Evolutionary conservation across 116 monocot species (phyloP).

Genomic region (Dioscorea cayenensis): DNA sequence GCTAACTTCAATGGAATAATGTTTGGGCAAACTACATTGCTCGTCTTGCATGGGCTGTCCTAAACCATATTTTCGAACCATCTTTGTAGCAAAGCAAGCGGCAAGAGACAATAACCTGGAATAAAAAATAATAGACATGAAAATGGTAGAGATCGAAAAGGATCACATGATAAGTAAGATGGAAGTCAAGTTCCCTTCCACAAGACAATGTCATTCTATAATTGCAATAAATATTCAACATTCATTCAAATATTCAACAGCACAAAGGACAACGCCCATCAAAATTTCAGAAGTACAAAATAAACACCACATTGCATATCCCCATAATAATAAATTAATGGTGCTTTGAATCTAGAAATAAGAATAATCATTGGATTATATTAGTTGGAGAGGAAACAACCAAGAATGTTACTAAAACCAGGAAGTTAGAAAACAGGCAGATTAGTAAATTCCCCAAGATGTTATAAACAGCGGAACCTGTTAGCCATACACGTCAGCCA

Average conservation of each 20-base stretch:
- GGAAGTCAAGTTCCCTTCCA: too few relatives aligned
- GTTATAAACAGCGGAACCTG: not conserved
- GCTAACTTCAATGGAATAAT: conserved; percentile 14
- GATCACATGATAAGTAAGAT: not conserved
- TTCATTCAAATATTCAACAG: not conserved
- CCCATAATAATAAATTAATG: not conserved
- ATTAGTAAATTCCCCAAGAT: too few relatives aligned
- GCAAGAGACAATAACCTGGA: conserved; percentile 75
- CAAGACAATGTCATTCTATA: too few relatives aligned
- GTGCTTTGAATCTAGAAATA: not conserved
- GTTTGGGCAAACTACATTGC: conserved; percentile 1
- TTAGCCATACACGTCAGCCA: too few relatives aligned
- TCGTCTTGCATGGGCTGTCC: conserved; percentile 31
- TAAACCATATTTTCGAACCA: conserved; percentile 73
- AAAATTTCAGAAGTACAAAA: not conserved
- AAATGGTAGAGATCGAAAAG: not conserved
- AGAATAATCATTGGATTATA: not conserved
- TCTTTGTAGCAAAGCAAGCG: conserved; percentile 89
- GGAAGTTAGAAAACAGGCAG: too few relatives aligned
- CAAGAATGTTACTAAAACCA: too few relatives aligned
- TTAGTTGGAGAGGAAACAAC: not conserved
- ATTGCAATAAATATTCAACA: too few relatives aligned
- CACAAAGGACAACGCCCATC: not conserved
- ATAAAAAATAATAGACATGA: not conserved
- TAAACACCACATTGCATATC: not conserved